Evolutionary conservation across 139 green algal species (phyloP), one percentile per base, ranked within the genome.

Genomic region (Chlamydomonas incerta): DNA sequence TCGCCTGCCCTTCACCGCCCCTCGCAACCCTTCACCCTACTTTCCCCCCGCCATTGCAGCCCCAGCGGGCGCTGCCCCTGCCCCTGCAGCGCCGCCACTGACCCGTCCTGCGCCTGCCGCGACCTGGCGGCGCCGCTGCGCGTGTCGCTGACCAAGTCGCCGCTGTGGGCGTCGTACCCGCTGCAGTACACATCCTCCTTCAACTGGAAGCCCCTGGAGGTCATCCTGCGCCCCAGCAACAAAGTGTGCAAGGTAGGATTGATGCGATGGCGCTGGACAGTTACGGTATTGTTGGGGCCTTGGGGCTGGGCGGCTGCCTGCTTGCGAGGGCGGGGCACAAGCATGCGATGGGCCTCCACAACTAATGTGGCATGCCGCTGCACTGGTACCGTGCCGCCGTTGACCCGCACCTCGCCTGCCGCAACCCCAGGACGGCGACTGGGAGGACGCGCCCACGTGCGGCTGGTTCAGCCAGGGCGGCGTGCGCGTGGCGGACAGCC

Each of bases 101-200:
- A 98, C 62, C 13, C 82, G 0, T 66, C 0, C 35, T 98, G 95
- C 84, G 70, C 29, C 21, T 98, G 95, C 85, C 91, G 93, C 20
- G 94, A 98, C 84, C 80, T 98, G 46, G 66, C 72, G 0, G 28
- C 87, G n/a, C 86, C 87, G 0, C 71, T 98, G 9, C 87, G 57
- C 2, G 88, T 97, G 6, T 88, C 57, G 0, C 34, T 96, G 0
- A 93, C 83, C 10, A 98, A 97, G 87, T 85, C 87, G 0, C 87
- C 94, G 4, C 90, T 97, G 29, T 94, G 82, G 72, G 90, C 92
- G 4, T 86, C 75, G 13, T 97, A 97, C 91, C 93, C 87, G 29
- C 74, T 92, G 66, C 69, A 91, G 81, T 90, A 90, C 70, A 21
- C 91, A 1, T 62, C 89, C 52, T 81, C 80, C 1, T 95, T 91